Conservation (phyloP, 2,329 filamentous ascomycete species). For the Pseudocercospora musae region DNA sequence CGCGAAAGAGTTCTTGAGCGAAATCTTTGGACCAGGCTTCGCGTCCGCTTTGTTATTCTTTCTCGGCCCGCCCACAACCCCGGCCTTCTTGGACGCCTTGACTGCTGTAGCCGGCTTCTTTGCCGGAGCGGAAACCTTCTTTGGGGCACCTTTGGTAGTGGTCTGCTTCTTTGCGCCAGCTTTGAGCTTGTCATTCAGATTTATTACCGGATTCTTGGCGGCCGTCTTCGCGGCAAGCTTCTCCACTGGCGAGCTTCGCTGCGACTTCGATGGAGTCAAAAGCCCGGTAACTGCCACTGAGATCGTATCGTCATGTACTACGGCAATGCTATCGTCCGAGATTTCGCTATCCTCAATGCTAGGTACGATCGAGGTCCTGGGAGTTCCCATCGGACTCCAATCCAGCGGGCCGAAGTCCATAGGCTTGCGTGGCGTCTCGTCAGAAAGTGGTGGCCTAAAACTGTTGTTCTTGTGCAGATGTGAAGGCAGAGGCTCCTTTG, state of each 20-base stretch:
- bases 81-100: constrained; percentile 11
- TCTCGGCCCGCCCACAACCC: constrained; percentile 11
- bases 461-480: constrained; percentile 31
- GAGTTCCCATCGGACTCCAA: constrained; percentile 22
- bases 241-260: constrained; percentile 24
- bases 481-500: constrained; percentile 19
- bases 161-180: constrained; percentile 17
- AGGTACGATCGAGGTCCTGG: constrained; percentile 19
- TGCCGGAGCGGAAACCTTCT: constrained; percentile 7
- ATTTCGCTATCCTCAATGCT: constrained; percentile 27
- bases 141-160: constrained; percentile 12
- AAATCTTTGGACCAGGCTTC: constrained; percentile 4
- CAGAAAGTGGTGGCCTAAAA: constrained; percentile 28
- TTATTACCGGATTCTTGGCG: constrained; percentile 17
- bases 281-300: constrained; percentile 18
- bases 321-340: constrained; percentile 26
- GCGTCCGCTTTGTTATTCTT: constrained; percentile 6
- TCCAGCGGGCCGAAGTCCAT: constrained; percentile 15
- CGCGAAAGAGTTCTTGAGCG: constrained; percentile 25
- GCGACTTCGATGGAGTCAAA: constrained; percentile 35
- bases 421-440: constrained; percentile 23
- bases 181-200: constrained; percentile 21
- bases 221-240: neutral
- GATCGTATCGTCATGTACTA: constrained; percentile 6
- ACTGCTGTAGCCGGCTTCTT: constrained; percentile 26